Conservation (phyloP, 2,329 filamentous ascomycete species). For the Botrytis cinerea region DNA sequence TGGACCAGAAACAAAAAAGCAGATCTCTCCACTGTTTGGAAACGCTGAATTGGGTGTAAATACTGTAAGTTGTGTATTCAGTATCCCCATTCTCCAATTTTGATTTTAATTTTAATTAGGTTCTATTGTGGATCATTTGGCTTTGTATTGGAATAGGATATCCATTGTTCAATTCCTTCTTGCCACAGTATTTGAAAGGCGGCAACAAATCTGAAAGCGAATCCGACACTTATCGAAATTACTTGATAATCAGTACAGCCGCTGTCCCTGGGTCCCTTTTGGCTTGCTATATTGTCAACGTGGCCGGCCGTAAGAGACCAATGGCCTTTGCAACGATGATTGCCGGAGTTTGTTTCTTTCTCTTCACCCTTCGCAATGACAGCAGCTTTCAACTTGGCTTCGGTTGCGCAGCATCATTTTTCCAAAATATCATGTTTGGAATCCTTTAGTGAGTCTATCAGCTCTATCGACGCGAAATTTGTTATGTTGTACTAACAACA, state of each 20-base stretch:
- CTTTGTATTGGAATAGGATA: constrained; percentile 82
- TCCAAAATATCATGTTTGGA: constrained; percentile 77
- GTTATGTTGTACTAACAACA: constrained; percentile 4
- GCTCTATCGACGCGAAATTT: not conserved
- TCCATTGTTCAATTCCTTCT: constrained; percentile 84
- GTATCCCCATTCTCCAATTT: too few species aligned
- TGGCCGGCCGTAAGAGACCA: constrained; percentile 70
- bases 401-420: constrained; percentile 68
- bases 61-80: constrained; percentile 42
- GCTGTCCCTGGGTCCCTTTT: constrained; percentile 77
- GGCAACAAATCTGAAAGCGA: constrained; percentile 49
- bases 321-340: constrained; percentile 68
- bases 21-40: constrained; percentile 66
- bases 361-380: constrained; percentile 61
- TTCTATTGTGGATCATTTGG: constrained; percentile 77
- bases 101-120: constrained; percentile 1
- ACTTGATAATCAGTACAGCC: constrained; percentile 74
- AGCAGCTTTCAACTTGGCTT: constrained; percentile 63
- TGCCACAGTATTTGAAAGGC: constrained; percentile 80
- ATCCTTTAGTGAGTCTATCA: constrained; percentile 58
- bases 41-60: constrained; percentile 54
- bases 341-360: constrained; percentile 69
- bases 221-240: constrained; percentile 70
- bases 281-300: constrained; percentile 72
- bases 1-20: constrained; percentile 53